phyloP scores from a whole-genome alignment of 1,284 basidiomycete genomes.

The Amylostereum areolatum region DNA sequence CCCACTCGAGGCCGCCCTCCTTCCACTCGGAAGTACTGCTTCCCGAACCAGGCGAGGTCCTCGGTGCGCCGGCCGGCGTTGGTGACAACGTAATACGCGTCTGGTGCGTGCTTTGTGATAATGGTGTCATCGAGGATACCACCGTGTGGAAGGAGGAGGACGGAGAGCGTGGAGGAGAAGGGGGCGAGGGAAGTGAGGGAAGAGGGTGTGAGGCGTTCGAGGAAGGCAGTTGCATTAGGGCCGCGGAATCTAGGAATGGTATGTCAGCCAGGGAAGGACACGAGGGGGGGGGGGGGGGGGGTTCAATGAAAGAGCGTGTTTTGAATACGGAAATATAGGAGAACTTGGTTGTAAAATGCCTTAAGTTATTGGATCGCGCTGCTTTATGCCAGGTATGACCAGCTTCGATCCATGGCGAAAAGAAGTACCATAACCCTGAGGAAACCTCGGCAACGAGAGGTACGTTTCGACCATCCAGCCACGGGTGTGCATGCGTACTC shows the following conservation, averaged over 20 bases:
- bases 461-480: no score
- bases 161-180: constrained; percentile 79
- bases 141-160: constrained; percentile 83
- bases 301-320: constrained; percentile 3
- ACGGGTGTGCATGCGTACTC: no score
- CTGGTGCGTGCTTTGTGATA: constrained; percentile 77
- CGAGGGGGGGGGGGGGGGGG: constrained; percentile 4
- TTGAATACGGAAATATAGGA: no score
- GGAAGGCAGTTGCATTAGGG: constrained; percentile 67
- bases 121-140: constrained; percentile 96
- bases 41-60: constrained; percentile 76
- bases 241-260: constrained; percentile 60
- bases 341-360: no score
- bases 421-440: no score
- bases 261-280: no score
- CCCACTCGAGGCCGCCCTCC: constrained; percentile 67
- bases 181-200: constrained; percentile 62
- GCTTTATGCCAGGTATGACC: no score
- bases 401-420: no score
- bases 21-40: constrained; percentile 48
- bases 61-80: constrained; percentile 86
- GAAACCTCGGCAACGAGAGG: no score
- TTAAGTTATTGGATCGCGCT: no score
- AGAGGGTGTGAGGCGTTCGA: constrained; percentile 83
- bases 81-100: constrained; percentile 91